phyloP scores from a whole-genome alignment of 257 asterid species.

The Cruciata laevipes region DNA sequence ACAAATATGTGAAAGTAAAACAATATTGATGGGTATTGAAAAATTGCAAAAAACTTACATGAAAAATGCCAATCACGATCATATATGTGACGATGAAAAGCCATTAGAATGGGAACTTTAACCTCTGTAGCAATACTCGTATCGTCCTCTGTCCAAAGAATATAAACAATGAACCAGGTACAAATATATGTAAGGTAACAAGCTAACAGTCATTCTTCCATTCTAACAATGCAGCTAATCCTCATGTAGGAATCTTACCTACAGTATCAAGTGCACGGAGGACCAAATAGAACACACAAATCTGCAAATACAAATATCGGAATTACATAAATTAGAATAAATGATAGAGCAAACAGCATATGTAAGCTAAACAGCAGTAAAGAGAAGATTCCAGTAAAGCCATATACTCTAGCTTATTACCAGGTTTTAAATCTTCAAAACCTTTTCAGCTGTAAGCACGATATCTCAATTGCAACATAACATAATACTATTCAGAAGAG shows the following conservation, averaged over 20 bases:
- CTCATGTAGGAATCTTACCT: conserved; percentile 44
- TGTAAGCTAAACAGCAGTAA: background rate
- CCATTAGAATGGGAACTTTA: conserved; percentile 78
- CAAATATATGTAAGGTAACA: background rate
- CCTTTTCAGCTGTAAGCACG: background rate
- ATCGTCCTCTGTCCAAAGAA: conserved; percentile 81
- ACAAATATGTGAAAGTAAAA: background rate
- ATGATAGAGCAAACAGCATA: background rate
- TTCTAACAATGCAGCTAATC: background rate
- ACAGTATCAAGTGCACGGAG: conserved; percentile 98
- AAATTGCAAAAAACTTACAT: conserved; percentile 51
- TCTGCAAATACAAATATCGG: conserved; percentile 36
- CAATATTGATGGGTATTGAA: background rate
- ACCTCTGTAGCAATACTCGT: conserved; percentile 78
- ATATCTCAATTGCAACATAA: background rate
- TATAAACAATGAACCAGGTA: conserved; percentile 17
- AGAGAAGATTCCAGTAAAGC: background rate
- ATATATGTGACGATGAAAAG: conserved; percentile 74
- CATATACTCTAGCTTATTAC: background rate
- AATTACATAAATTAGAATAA: background rate
- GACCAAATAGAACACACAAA: conserved; percentile 94
- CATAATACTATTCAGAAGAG: background rate
- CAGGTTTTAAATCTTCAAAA: background rate
- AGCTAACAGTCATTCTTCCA: background rate
- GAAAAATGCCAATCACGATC: conserved; percentile 87